Evolutionary conservation across 2,329 filamentous ascomycete species (phyloP), one percentile per base, ranked within the genome.

Genomic region (Claviceps digitariae): DNA sequence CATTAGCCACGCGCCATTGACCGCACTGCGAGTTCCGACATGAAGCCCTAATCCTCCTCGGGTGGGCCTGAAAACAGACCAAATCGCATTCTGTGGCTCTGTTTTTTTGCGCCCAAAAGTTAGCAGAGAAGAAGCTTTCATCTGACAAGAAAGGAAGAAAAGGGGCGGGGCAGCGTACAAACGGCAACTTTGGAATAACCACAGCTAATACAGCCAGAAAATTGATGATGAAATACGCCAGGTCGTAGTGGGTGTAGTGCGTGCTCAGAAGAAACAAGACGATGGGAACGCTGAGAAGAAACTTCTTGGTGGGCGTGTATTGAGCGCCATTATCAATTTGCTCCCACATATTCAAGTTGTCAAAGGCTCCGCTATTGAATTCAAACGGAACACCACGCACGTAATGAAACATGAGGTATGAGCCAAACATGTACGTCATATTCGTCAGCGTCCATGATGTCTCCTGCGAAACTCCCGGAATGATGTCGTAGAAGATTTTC

Each of bases 271-370:
- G 79, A 69, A 98, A 98, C 58, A 98, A 79, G 58, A 90, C 79
- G 63, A 98, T 95, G 41, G 93, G 93, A 36, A 97, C 91, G 64
- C 86, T 89, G 62, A 97, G 83, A 55, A 98, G 77, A 66, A 98
- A 98, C 72, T 98, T 98, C 78, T 98, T 98, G 60, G 93, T 88
- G 4, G 93, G 93, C 1, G 93, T 98, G 74, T 97, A 98, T 70
- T 98, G 93, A 62, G 93, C 93, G 48, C 93, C 93, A 64, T 97
- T 94, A 75, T 98, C 93, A 69, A 98, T 98, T 74, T 98, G 93
- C 75, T 98, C 93, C 93, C 93, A 98, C 93, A 98, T 97, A 74
- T 97, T 98, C 66, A 98, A 79, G 70, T 98, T 97, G 77, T 98
- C 93, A 71, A 97, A 98, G 62, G 93, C 93, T 55, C 93, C 93